Conservation (phyloP, 2,329 filamentous ascomycete species). For the Botryotinia globosa region DNA sequence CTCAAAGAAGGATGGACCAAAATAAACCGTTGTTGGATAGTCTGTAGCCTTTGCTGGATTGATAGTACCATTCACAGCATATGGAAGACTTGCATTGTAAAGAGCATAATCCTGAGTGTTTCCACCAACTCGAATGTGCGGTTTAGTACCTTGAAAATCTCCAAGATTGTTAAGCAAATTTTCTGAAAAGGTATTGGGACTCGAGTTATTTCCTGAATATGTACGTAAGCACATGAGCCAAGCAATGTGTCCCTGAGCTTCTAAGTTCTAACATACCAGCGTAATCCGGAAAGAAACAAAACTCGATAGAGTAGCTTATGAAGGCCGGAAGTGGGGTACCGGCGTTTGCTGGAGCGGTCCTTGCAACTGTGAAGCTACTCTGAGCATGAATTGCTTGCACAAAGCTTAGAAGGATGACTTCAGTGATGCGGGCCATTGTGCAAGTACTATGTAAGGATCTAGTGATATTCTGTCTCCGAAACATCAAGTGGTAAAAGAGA, state of each 20-base stretch:
- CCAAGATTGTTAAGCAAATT: constrained; percentile 58
- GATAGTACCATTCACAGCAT: constrained; percentile 52
- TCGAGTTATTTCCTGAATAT: constrained; percentile 47
- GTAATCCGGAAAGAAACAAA: constrained; percentile 49
- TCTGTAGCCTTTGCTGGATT: constrained; percentile 51
- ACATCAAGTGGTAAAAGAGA: not conserved
- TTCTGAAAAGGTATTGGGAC: constrained; percentile 59
- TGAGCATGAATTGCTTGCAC: constrained; percentile 16
- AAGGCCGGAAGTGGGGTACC: constrained; percentile 43
- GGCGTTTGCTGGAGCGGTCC: constrained; percentile 23
- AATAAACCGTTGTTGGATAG: constrained; percentile 59
- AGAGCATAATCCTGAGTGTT: constrained; percentile 66
- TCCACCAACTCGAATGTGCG: constrained; percentile 62
- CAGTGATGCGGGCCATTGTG: constrained; percentile 1
- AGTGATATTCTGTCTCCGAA: not conserved
- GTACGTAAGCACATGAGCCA: not conserved
- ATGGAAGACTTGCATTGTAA: constrained; percentile 52
- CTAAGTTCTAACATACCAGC: constrained; percentile 25
- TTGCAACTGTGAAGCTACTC: constrained; percentile 16
- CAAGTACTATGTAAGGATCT: not conserved
- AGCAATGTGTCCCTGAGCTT: not conserved
- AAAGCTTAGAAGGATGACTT: not conserved
- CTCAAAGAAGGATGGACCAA: constrained; percentile 62
- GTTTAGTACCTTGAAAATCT: constrained; percentile 53
- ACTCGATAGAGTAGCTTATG: constrained; percentile 52